phyloP scores from a whole-genome alignment of 2,329 filamentous ascomycete genomes.

The Diaporthe ilicicola region DNA sequence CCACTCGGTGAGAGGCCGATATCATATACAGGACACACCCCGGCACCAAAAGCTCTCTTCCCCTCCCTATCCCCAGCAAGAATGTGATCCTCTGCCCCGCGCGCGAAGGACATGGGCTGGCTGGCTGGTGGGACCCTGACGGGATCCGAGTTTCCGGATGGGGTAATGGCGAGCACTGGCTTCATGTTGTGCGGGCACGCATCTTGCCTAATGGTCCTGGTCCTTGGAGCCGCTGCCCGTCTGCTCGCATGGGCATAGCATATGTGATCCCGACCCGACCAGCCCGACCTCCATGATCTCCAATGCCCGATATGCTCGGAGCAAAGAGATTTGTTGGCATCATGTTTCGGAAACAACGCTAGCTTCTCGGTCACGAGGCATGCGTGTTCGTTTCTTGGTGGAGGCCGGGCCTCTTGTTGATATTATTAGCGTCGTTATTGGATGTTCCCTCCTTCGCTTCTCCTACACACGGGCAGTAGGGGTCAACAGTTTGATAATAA shows the following conservation, averaged over 20 bases:
- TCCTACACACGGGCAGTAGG: not conserved
- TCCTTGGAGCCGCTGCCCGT: not conserved
- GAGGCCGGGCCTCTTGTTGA: not conserved
- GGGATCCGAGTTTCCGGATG: constrained; percentile 9
- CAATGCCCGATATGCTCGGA: not conserved
- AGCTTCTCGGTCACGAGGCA: not conserved
- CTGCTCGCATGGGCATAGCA: too few species aligned
- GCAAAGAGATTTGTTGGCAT: not conserved
- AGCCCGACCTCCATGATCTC: not conserved
- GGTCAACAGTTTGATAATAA: not conserved
- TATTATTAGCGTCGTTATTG: not conserved
- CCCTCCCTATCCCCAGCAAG: not conserved
- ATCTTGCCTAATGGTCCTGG: not conserved
- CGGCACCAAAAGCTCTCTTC: not conserved
- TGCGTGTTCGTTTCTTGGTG: not conserved
- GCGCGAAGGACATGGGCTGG: not conserved
- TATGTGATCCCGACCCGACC: not conserved
- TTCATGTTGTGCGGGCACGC: constrained; percentile 1
- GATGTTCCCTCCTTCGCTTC: not conserved
- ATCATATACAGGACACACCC: not conserved
- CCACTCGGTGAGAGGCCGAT: constrained; percentile 18
- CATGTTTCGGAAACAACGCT: not conserved
- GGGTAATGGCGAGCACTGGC: not conserved
- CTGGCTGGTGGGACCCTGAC: not conserved
- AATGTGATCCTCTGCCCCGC: not conserved